A percentile compares a stretch with the other conserved stretches of the same genome.
phyloP scores from a whole-genome alignment of 2,329 filamentous ascomycete genomes.

The Xylaria sp. region DNA sequence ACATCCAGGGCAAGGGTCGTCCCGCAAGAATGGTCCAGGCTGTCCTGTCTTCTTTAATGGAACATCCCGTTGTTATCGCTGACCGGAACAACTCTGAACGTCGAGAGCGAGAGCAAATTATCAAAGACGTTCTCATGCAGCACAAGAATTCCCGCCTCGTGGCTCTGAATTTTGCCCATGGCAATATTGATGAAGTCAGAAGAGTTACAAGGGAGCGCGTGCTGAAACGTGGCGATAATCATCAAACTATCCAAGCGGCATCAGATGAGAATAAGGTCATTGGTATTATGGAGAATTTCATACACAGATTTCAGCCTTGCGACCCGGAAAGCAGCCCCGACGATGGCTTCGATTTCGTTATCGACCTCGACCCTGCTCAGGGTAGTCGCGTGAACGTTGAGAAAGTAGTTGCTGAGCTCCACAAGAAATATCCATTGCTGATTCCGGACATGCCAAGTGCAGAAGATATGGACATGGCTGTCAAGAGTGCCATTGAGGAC shows the following conservation, averaged over 20 bases:
- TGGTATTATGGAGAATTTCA: conserved; percentile 94
- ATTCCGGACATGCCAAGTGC: conserved; percentile 75
- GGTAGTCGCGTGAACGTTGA: conserved; percentile 90
- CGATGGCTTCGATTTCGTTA: conserved; percentile 81
- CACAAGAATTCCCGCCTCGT: conserved; percentile 76
- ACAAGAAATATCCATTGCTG: conserved; percentile 80
- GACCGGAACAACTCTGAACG: conserved; percentile 94
- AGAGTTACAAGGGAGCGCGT: conserved; percentile 81
- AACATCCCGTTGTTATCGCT: conserved; percentile 80
- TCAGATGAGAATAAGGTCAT: conserved; percentile 79
- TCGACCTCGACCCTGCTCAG: conserved; percentile 81
- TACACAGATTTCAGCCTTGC: conserved; percentile 83
- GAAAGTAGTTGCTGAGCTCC: conserved; percentile 75
- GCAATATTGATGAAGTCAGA: conserved; percentile 78
- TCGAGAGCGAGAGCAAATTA: conserved; percentile 87
- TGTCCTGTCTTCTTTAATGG: conserved; percentile 71
- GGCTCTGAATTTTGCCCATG: conserved; percentile 88
- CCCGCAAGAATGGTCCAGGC: conserved; percentile 80
- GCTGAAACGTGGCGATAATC: conserved; percentile 88
- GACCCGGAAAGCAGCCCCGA: conserved; percentile 76
- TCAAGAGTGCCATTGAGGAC: conserved; percentile 76
- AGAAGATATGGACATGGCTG: conserved; percentile 81
- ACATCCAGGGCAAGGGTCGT: conserved; percentile 83
- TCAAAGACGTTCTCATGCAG: conserved; percentile 76
- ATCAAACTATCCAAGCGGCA: conserved; percentile 94